Evolutionary conservation across 1,284 basidiomycete species (phyloP), one percentile per base, ranked within the genome.

Genomic region (Ceratobasidium sp.): DNA sequence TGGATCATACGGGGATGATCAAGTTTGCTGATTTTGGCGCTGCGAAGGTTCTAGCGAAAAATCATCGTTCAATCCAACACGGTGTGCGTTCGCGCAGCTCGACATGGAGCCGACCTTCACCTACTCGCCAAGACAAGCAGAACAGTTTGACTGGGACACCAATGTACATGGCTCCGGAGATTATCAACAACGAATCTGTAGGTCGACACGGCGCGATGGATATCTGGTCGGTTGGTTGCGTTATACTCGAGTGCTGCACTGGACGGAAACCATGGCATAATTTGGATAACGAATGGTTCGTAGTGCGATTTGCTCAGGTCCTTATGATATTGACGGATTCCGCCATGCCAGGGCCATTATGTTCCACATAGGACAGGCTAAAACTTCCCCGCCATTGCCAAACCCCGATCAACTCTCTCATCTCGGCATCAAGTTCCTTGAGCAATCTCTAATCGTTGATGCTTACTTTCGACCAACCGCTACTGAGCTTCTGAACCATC

Each of bases 101-200:
- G 39, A 41, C 34, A 41, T 61, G 59, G 59, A 88, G 90, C 39
- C 88, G 89, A 22, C 82, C 81, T 4, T 79, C 85, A n/a, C 85
- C 86, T 74, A 78, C 80, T 13, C 78, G 79, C 14, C 78, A 80
- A 2, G 79, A 81, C 41, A 80, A 80, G 14, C 93, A 53, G 16
- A 93, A 93, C 83, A 94, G 93, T 80, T 84, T 98, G 41, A 98
- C 97, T 1, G 98, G 98, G 14, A 99, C 98, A 22, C 98, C 98
- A 0, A 99, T 99, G 97, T 99, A 99, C 83, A 98, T 99, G 94
- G 97, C 95, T 11, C 98, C 98, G 0, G 98, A 99, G 81, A 92
- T 98, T 63, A 99, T 99, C 85, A 96, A 98, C 83, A 95, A 92
- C 79, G 92, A 94, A 78, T 90, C 86, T 78, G 89, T 91, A 19